Base-by-base conservation (phyloP, 257 asterid species). In the Anisodus acutangulus region DNA sequence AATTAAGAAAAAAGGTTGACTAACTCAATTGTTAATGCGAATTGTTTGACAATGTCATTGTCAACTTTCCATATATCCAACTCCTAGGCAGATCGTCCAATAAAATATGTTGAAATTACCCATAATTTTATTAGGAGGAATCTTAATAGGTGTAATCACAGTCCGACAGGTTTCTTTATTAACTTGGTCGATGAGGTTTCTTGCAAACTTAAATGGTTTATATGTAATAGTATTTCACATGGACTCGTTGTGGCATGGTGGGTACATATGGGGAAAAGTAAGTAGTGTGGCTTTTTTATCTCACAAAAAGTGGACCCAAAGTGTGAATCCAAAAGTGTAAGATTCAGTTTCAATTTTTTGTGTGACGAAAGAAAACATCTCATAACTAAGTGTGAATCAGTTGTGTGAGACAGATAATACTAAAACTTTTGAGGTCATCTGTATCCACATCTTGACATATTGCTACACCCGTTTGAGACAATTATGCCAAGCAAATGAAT, bases 111-210 rank as follows among this genome's bases (percentile, higher is more conserved):
- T 15, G 53, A n/a, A 68, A 39, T 10, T 64, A 64, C 17, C 53
- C 53, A 68, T 39, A 68, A 68, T 39, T 68, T 68, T 35, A 39
- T 68, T 67, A 15, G 6, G 51, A 16, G 13, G 22, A 37, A 39
- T 68, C 3, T 39, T 37, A 6, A 39, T 39, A 69, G 54, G 54
- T 16, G 53, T 16, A 68, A 16, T 39, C 76, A 37, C 51, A 67
- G 22, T 9, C 70, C 0, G 26, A 31, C 13, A 41, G 6, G 31
- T 31, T 31, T 66, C 47, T 31, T 66, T 31, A 31, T 11, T 31
- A 26, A 64, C 45, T 64, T 64, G 71, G 71, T 64, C 71, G 5
- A 64, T 26, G 71, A 64, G n/a, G 71, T 69, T 69, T 8, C 78
- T 12, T 70, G 35, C 57, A 70, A 70, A 70, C 35, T 12, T 35